Conservation (phyloP, 2,329 filamentous ascomycete species). For the Paraphoma sp. region DNA sequence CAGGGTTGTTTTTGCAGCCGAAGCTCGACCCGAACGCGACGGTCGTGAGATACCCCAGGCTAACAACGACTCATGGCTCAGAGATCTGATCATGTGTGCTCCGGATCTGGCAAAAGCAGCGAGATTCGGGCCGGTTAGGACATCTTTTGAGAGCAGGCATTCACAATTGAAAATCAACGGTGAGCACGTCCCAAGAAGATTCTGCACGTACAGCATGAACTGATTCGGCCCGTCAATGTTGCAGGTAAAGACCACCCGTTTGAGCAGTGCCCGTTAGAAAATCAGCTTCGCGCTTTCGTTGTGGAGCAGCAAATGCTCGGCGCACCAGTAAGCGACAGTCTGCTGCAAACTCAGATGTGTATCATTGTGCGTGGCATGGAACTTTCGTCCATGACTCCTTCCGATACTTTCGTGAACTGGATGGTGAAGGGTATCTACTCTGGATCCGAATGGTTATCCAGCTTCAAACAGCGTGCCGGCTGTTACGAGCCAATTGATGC, state of each 20-base stretch:
- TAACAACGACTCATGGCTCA: slow-evolving; percentile 26
- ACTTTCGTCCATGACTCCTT: slow-evolving; percentile 22
- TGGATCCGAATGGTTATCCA: slow-evolving; percentile 13
- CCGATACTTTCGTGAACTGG: slow-evolving; percentile 32
- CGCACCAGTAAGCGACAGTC: slow-evolving; percentile 9
- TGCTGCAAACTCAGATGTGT: slow-evolving; percentile 27
- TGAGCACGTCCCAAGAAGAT: background rate
- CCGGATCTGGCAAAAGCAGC: slow-evolving; percentile 22
- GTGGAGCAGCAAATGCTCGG: slow-evolving; percentile 8
- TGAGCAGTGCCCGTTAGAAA: slow-evolving; percentile 31
- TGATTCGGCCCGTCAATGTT: background rate
- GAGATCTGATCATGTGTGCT: slow-evolving; percentile 33
- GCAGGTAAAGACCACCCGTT: slow-evolving; percentile 22
- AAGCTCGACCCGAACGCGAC: slow-evolving; percentile 11
- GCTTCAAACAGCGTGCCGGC: slow-evolving; percentile 18
- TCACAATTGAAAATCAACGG: slow-evolving; percentile 17
- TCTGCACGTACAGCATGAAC: background rate
- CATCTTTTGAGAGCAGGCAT: slow-evolving; percentile 22
- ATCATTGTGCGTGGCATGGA: slow-evolving; percentile 31
- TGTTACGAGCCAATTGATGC: background rate
- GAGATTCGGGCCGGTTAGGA: slow-evolving; percentile 26
- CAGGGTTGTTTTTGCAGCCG: slow-evolving; percentile 34
- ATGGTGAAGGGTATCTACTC: slow-evolving; percentile 27
- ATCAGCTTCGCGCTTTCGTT: slow-evolving; percentile 23
- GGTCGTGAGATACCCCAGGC: background rate